Conservation (phyloP, 140 eudicot genomes). For the Bidens hawaiensis region DNA sequence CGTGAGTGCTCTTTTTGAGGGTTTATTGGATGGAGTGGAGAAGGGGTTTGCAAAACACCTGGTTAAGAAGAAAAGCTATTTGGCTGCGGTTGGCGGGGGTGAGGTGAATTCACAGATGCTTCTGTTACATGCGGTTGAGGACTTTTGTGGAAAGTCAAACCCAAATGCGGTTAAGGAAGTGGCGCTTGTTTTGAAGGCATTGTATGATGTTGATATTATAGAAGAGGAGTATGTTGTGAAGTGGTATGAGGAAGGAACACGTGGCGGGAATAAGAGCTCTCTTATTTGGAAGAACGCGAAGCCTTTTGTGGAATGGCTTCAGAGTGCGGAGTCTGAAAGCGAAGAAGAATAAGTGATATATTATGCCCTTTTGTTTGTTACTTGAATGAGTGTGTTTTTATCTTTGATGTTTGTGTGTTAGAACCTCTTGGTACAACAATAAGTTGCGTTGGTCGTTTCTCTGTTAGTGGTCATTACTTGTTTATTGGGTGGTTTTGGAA, state of each 20-base stretch:
- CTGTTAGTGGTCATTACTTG: too few relatives aligned
- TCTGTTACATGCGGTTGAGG: conserved; percentile 48
- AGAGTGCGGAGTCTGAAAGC: conserved; percentile 73
- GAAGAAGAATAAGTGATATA: conserved; percentile 43
- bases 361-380: not conserved
- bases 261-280: conserved; percentile 35
- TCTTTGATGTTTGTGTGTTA: too few relatives aligned
- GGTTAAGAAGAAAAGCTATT: conserved; percentile 46
- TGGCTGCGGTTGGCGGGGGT: conserved; percentile 47
- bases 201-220: conserved; percentile 61
- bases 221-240: conserved; percentile 62
- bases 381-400: too few relatives aligned
- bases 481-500: too few relatives aligned
- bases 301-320: conserved; percentile 87
- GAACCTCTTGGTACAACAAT: too few relatives aligned
- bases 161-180: conserved; percentile 66
- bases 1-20: conserved; percentile 45
- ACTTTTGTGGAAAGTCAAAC: conserved; percentile 46
- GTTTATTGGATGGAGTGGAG: conserved; percentile 50
- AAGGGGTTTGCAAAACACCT: conserved; percentile 66
- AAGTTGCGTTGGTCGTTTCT: too few relatives aligned
- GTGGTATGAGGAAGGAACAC: conserved; percentile 57
- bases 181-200: conserved; percentile 52
- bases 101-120: conserved; percentile 49
- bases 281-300: conserved; percentile 66